Evolutionary conservation across 2,329 filamentous ascomycete species (phyloP).

Genomic region (Penicillium palitans): DNA sequence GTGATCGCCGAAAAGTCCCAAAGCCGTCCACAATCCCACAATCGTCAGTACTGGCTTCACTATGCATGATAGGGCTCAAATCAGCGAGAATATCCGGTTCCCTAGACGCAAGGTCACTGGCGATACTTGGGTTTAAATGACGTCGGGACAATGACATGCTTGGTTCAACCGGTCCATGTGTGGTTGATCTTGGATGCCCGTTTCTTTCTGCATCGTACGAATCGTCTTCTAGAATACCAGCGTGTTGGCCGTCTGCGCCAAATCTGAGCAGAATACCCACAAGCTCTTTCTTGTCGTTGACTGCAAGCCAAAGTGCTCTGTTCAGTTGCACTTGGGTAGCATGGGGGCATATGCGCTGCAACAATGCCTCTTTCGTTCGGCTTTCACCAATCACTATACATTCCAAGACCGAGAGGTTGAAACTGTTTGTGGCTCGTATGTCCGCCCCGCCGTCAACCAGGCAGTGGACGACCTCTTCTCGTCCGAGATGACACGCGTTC

Average conservation of each 20-base stretch:
- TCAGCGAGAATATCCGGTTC: too few species aligned
- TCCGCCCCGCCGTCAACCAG: not conserved
- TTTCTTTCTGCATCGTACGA: not conserved
- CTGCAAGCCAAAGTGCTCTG: not conserved
- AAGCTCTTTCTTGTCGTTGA: not conserved
- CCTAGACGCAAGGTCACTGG: not conserved
- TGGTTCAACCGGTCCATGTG: not conserved
- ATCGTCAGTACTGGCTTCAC: too few species aligned
- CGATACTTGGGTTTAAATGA: not conserved
- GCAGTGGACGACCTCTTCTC: conserved; percentile 1
- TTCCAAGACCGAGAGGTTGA: not conserved
- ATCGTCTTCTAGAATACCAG: not conserved
- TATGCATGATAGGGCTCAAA: too few species aligned
- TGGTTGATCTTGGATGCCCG: not conserved
- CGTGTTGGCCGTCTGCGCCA: not conserved
- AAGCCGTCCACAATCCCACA: too few species aligned
- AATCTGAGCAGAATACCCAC: not conserved
- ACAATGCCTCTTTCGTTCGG: not conserved
- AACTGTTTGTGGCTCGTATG: not conserved
- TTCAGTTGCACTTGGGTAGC: conserved; percentile 1
- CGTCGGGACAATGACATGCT: not conserved
- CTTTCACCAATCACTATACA: not conserved
- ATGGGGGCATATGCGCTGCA: not conserved
- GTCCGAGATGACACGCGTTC: not conserved
- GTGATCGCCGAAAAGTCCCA: too few species aligned